Conservation (phyloP, 2,329 filamentous ascomycete species). For the Alternaria solani region DNA sequence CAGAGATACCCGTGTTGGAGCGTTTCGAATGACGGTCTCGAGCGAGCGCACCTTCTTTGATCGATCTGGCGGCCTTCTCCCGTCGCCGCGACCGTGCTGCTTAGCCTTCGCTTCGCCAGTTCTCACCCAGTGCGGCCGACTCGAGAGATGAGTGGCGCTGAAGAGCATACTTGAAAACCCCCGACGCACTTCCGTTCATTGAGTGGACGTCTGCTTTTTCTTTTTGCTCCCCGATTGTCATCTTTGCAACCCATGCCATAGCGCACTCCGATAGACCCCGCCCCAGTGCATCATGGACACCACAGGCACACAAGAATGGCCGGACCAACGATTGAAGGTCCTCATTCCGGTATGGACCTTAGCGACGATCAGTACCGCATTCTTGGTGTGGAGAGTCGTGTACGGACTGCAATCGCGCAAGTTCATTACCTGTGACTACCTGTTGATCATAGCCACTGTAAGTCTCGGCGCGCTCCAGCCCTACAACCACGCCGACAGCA, state of each 20-base stretch:
- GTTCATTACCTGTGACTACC: slow-evolving; percentile 36
- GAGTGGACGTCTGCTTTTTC: slow-evolving; percentile 1
- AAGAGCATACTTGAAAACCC: slow-evolving; percentile 7
- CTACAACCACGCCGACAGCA: background rate
- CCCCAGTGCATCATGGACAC: slow-evolving; percentile 19
- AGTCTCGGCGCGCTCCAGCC: slow-evolving; percentile 13
- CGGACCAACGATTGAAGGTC: slow-evolving; percentile 31
- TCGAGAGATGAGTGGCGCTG: slow-evolving; percentile 6
- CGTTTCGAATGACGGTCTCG: slow-evolving; percentile 12
- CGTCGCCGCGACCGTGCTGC: slow-evolving; percentile 5
- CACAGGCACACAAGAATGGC: slow-evolving; percentile 30
- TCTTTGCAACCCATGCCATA: background rate
- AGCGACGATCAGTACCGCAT: slow-evolving; percentile 30
- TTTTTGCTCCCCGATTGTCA: slow-evolving; percentile 5
- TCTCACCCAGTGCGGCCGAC: slow-evolving; percentile 3
- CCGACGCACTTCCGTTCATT: slow-evolving; percentile 3
- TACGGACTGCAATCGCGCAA: slow-evolving; percentile 32
- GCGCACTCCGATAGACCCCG: background rate
- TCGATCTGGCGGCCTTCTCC: slow-evolving; percentile 9
- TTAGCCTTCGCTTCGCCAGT: slow-evolving; percentile 7
- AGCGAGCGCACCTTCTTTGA: slow-evolving; percentile 14
- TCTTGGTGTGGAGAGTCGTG: slow-evolving; percentile 35
- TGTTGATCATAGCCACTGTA: slow-evolving; percentile 38
- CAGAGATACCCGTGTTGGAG: slow-evolving; percentile 1
- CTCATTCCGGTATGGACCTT: slow-evolving; percentile 30